phyloP scores from a whole-genome alignment of 257 asterid genomes.

The Cruciata laevipes region DNA sequence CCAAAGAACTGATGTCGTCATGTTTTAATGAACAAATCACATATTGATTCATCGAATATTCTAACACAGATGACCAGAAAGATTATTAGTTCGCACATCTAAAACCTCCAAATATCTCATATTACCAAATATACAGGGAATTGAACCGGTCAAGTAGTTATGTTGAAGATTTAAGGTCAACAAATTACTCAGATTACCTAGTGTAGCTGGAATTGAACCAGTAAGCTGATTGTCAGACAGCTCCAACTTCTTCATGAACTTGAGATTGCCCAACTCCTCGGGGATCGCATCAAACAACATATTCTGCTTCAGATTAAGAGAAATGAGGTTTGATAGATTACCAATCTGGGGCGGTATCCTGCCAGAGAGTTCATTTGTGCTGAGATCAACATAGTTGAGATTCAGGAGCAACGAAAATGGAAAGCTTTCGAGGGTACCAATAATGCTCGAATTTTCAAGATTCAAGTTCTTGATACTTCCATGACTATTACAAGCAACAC shows the following conservation, averaged over 20 bases:
- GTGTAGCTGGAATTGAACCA: not conserved
- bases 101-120: too few species aligned
- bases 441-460: too few species aligned
- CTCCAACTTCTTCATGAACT: not conserved
- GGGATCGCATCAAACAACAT: too few species aligned
- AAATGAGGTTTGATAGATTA: slow-evolving; percentile 16
- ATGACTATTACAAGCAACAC: too few species aligned
- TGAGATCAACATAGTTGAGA: slow-evolving; percentile 12
- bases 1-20: too few species aligned
- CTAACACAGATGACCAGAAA: too few species aligned
- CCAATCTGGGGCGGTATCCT: slow-evolving; percentile 13
- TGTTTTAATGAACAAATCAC: too few species aligned
- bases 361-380: slow-evolving; percentile 16
- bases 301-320: slow-evolving; percentile 7
- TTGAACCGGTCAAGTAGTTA: not conserved
- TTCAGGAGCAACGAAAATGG: slow-evolving; percentile 16
- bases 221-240: not conserved
- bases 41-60: too few species aligned
- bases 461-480: too few species aligned
- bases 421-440: not conserved
- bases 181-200: not conserved
- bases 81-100: too few species aligned
- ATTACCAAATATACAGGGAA: slow-evolving; percentile 18
- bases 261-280: too few species aligned
- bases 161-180: not conserved